These are phyloP conservation scores for Nakazawaea molendinolei DNA, from an alignment of 805 yeast genomes.

Conservation along the genomic window DNA sequence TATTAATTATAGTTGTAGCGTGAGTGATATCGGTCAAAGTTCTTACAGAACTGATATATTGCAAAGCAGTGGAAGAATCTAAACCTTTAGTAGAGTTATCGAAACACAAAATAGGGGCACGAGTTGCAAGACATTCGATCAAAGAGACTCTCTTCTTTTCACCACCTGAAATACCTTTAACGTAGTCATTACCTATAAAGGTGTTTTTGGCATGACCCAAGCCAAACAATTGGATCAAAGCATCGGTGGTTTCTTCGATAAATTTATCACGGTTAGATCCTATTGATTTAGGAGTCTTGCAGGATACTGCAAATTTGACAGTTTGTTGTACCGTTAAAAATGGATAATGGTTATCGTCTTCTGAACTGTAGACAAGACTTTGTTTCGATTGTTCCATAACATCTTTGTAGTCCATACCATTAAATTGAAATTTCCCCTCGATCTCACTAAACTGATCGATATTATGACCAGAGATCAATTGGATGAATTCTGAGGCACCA, in stretches of 20 bases:
- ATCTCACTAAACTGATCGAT: slow-evolving; percentile 34
- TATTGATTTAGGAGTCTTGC: slow-evolving; percentile 51
- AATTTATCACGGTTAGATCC: slow-evolving; percentile 46
- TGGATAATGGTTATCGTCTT: slow-evolving; percentile 52
- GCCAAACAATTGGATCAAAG: slow-evolving; percentile 49
- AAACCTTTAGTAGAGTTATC: slow-evolving; percentile 63
- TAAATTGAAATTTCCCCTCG: slow-evolving; percentile 44
- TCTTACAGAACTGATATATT: slow-evolving; percentile 47
- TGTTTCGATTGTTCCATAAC: slow-evolving; percentile 40
- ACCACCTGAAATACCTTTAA: slow-evolving; percentile 56
- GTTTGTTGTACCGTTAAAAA: slow-evolving; percentile 50
- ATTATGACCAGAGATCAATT: slow-evolving; percentile 39
- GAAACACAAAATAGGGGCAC: slow-evolving; percentile 41
- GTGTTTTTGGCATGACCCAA: slow-evolving; percentile 46
- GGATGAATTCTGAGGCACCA: slow-evolving; percentile 54
- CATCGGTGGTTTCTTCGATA: slow-evolving; percentile 34
- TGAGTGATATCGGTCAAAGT: slow-evolving; percentile 40
- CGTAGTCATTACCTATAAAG: slow-evolving; percentile 37
- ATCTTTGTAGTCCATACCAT: slow-evolving; percentile 40
- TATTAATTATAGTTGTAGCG: slow-evolving; percentile 54
- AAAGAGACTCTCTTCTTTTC: slow-evolving; percentile 51
- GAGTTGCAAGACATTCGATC: slow-evolving; percentile 40
- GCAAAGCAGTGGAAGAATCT: slow-evolving; percentile 57
- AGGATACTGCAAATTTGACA: slow-evolving; percentile 45
- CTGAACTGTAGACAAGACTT: slow-evolving; percentile 48